A percentile compares a stretch with the other conserved stretches of the same genome.
Evolutionary conservation across 2,329 filamentous ascomycete species (phyloP).

Genomic region (Neofusicoccum sp.): DNA sequence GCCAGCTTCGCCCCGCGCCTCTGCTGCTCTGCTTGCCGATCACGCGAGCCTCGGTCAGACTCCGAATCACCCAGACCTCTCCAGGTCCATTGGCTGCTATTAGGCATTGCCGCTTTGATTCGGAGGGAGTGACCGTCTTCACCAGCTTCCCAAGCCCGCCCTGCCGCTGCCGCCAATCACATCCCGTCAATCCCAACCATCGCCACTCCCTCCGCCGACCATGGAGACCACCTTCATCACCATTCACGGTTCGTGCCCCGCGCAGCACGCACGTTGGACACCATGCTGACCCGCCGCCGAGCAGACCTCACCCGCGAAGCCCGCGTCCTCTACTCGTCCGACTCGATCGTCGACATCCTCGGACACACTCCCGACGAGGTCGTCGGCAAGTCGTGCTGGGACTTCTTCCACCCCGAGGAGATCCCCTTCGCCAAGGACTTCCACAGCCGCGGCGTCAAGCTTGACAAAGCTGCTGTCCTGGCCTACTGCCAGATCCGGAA

Average conservation of each 20-base stretch:
- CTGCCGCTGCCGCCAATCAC: not conserved
- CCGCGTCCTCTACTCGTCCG: constrained; percentile 78
- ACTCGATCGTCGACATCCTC: constrained; percentile 79
- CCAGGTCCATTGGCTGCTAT: constrained; percentile 13
- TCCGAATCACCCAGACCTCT: constrained; percentile 13
- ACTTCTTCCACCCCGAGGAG: constrained; percentile 83
- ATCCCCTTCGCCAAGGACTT: constrained; percentile 70
- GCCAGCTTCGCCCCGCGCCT: not conserved
- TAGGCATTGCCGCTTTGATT: constrained; percentile 16
- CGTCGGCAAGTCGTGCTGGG: constrained; percentile 73
- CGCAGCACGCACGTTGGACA: not conserved
- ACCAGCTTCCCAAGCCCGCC: no score
- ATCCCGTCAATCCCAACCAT: not conserved
- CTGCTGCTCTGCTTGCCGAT: not conserved
- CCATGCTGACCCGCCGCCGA: constrained; percentile 18
- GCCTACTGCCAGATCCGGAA: constrained; percentile 74
- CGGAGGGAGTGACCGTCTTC: constrained; percentile 4
- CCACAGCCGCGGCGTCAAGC: constrained; percentile 68
- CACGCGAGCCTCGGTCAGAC: not conserved
- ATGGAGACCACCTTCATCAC: constrained; percentile 91
- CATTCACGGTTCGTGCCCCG: constrained; percentile 65
- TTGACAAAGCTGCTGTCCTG: constrained; percentile 82
- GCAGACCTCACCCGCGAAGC: constrained; percentile 72
- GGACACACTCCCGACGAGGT: constrained; percentile 77
- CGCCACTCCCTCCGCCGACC: constrained; percentile 20